Conservation (phyloP, 441 rosid genomes). For the Euphorbia celastroides region DNA sequence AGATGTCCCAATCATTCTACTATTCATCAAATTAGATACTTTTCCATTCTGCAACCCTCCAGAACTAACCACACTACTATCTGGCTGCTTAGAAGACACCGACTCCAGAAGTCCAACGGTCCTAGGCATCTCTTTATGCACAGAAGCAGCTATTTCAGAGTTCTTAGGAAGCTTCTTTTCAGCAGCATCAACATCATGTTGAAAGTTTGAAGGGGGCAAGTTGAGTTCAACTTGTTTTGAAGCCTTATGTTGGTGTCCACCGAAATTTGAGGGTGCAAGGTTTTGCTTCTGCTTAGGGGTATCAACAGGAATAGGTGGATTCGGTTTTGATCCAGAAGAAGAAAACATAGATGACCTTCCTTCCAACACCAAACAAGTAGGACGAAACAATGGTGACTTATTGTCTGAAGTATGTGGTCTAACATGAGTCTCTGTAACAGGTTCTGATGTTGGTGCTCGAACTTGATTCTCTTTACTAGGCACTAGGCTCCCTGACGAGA, state of each 20-base stretch:
- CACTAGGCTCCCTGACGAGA: too few relatives aligned
- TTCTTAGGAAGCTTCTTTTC: slow-evolving; percentile 42
- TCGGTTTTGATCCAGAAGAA: slow-evolving; percentile 30
- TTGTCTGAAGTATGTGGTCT: slow-evolving; percentile 26
- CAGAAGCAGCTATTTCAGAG: slow-evolving; percentile 34
- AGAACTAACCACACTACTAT: slow-evolving; percentile 30
- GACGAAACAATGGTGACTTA: slow-evolving; percentile 31
- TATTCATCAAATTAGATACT: slow-evolving; percentile 25
- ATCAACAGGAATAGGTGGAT: slow-evolving; percentile 21
- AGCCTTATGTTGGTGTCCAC: slow-evolving; percentile 40
- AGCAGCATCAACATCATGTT: slow-evolving; percentile 31
- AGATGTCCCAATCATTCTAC: slow-evolving; percentile 36
- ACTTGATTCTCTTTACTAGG: slow-evolving; percentile 28
- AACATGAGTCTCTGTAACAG: slow-evolving; percentile 1
- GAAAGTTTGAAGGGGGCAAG: slow-evolving; percentile 54
- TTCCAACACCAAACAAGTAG: slow-evolving; percentile 33
- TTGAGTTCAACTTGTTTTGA: slow-evolving; percentile 68
- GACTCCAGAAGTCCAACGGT: too few relatives aligned
- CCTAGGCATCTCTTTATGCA: slow-evolving; percentile 34
- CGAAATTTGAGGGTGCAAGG: slow-evolving; percentile 27
- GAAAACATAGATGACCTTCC: slow-evolving; percentile 34
- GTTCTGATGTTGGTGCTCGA: slow-evolving; percentile 25
- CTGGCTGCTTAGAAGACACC: slow-evolving; percentile 38
- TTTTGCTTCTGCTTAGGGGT: slow-evolving; percentile 36
- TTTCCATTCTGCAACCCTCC: slow-evolving; percentile 54